These are phyloP conservation scores for Madurella fahalii DNA, from an alignment of 2,329 filamentous ascomycete genomes.

Conservation along the genomic window DNA sequence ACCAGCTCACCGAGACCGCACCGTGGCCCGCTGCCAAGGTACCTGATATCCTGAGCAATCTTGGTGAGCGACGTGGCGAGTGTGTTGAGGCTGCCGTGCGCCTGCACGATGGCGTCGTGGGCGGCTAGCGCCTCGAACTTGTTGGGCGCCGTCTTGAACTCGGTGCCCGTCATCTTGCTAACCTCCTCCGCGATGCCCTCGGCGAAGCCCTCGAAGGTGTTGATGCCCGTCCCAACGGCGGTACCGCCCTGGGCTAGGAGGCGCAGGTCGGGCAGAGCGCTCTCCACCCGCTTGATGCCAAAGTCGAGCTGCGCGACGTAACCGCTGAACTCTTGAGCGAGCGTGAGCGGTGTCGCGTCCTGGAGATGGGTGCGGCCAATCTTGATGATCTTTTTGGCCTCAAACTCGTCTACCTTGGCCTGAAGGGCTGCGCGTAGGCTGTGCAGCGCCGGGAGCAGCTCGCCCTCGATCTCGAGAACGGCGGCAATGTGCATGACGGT, in stretches of 20 bases:
- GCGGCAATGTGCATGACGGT: slow-evolving; percentile 99
- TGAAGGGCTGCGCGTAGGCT: slow-evolving; percentile 80
- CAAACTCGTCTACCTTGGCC: slow-evolving; percentile 83
- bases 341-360: slow-evolving; percentile 91
- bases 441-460: slow-evolving; percentile 76
- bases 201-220: slow-evolving; percentile 94
- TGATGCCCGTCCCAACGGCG: slow-evolving; percentile 93
- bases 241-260: slow-evolving; percentile 93
- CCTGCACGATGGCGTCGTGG: slow-evolving; percentile 93
- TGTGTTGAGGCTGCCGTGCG: slow-evolving; percentile 89
- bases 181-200: slow-evolving; percentile 91
- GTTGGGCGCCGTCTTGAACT: slow-evolving; percentile 96
- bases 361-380: slow-evolving; percentile 97
- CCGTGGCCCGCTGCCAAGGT: slow-evolving; percentile 90
- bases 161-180: slow-evolving; percentile 82
- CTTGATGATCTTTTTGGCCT: slow-evolving; percentile 89
- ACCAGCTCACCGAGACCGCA: slow-evolving; percentile 92
- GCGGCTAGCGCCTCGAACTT: slow-evolving; percentile 97
- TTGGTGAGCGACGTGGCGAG: slow-evolving; percentile 84
- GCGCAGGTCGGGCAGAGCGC: slow-evolving; percentile 75
- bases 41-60: slow-evolving; percentile 96
- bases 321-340: slow-evolving; percentile 96
- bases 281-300: slow-evolving; percentile 82
- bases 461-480: slow-evolving; percentile 84
- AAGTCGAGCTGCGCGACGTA: slow-evolving; percentile 94